phyloP scores from a whole-genome alignment of 148 eudicot genomes.

The Amaranthus hypochondriacus region DNA sequence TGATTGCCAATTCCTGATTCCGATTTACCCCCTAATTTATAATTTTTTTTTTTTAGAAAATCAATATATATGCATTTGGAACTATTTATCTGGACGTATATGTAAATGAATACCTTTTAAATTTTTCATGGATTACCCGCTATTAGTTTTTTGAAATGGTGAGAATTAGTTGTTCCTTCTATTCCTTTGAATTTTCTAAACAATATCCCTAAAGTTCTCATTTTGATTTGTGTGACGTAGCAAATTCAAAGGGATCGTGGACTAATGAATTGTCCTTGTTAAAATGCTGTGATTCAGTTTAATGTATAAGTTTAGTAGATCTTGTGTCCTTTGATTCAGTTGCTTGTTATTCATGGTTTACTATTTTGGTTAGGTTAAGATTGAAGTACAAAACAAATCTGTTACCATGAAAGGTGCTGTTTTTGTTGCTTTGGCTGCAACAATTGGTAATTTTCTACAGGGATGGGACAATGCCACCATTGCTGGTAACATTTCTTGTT shows the following conservation, averaged over 20 bases:
- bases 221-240: background rate
- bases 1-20: conserved; percentile 6
- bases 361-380: conserved; percentile 12
- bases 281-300: background rate
- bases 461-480: conserved; percentile 87
- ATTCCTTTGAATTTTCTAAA: too few species aligned
- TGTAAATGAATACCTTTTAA: too few species aligned
- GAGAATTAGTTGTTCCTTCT: too few species aligned
- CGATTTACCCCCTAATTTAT: background rate
- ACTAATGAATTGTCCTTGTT: background rate
- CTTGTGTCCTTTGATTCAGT: background rate
- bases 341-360: conserved; percentile 11
- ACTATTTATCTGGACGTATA: background rate
- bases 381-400: conserved; percentile 13
- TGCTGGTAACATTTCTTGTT: conserved; percentile 46
- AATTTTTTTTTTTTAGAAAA: background rate
- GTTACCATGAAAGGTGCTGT: conserved; percentile 61
- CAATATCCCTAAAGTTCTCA: too few species aligned
- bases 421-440: conserved; percentile 64
- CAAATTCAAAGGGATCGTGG: background rate
- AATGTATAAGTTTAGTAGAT: background rate
- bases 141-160: too few species aligned
- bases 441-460: conserved; percentile 69
- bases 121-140: too few species aligned
- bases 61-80: background rate